Percentiles rank a stretch among this genome's conserved stretches.
Conservation (phyloP, 176 grass and related monocot species). For the Paspalum notatum region DNA sequence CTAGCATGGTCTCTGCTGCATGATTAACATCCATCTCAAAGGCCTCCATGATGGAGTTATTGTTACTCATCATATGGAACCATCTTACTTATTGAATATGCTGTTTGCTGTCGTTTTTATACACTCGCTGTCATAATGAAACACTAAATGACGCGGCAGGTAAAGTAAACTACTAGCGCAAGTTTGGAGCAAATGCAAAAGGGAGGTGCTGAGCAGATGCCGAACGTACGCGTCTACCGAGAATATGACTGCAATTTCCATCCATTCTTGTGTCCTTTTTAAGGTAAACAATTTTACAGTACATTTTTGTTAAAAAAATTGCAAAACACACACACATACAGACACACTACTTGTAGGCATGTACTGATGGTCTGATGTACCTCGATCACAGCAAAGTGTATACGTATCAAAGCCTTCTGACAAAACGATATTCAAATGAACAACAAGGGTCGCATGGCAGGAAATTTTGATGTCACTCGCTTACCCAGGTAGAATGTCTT, state of each 20-base stretch:
- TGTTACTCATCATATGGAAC: not conserved
- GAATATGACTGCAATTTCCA: not conserved
- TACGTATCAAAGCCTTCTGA: not conserved
- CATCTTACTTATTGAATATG: not conserved
- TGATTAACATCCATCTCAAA: not conserved
- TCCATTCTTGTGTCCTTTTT: not conserved
- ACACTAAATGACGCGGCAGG: not conserved
- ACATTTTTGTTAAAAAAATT: not conserved
- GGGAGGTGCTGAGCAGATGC: not conserved
- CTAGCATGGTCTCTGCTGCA: not conserved
- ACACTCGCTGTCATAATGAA: not conserved
- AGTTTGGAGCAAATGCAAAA: not conserved
- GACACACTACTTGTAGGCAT: too few species aligned
- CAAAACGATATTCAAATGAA: not conserved
- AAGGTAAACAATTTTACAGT: too few species aligned
- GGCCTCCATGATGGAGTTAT: not conserved
- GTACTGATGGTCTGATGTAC: not conserved
- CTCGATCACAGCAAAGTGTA: not conserved
- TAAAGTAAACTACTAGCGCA: not conserved
- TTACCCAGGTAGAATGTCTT: conserved; percentile 98
- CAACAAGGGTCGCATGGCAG: not conserved
- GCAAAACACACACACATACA: too few species aligned
- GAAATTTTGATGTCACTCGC: not conserved
- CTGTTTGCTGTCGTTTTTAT: not conserved
- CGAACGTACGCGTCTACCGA: not conserved